A percentile compares a stretch with the other conserved stretches of the same genome.
Evolutionary conservation across 2,329 filamentous ascomycete species (phyloP).

Genomic region (Fusarium foetens): DNA sequence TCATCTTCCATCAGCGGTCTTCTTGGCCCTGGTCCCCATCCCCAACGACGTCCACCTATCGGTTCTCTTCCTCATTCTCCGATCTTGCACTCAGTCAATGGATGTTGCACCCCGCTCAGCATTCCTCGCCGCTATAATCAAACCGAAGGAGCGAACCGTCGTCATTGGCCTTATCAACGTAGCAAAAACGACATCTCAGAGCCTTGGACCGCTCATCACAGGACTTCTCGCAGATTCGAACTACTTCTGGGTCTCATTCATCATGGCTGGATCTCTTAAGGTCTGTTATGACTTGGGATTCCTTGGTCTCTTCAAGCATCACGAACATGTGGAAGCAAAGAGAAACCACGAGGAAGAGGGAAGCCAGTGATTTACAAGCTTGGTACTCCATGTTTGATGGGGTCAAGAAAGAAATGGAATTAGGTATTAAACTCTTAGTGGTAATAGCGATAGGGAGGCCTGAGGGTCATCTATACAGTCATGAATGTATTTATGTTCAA

Average conservation of each 20-base stretch:
- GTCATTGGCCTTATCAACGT: constrained; percentile 78
- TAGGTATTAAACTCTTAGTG: background rate
- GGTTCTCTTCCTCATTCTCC: constrained; percentile 68
- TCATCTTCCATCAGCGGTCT: constrained; percentile 74
- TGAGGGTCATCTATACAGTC: background rate
- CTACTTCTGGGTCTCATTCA: constrained; percentile 71
- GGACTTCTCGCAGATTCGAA: constrained; percentile 68
- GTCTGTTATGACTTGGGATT: constrained; percentile 69
- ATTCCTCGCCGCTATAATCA: constrained; percentile 73
- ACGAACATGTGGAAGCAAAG: constrained; percentile 24
- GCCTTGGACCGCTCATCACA: constrained; percentile 70
- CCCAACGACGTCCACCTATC: constrained; percentile 64
- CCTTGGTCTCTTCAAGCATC: constrained; percentile 50
- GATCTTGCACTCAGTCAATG: constrained; percentile 73
- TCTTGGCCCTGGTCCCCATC: constrained; percentile 70
- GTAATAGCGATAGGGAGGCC: too few species aligned
- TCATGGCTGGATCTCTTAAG: constrained; percentile 71
- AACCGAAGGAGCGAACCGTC: constrained; percentile 73
- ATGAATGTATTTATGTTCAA: too few species aligned
- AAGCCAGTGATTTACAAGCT: background rate
- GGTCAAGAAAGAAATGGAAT: background rate
- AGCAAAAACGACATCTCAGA: constrained; percentile 72
- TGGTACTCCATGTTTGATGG: background rate
- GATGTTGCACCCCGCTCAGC: constrained; percentile 76
- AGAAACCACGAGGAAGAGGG: background rate